These are phyloP conservation scores for Smallanthus sonchifolius DNA, from an alignment of 129 eudicot genomes.

Conservation along the genomic window DNA sequence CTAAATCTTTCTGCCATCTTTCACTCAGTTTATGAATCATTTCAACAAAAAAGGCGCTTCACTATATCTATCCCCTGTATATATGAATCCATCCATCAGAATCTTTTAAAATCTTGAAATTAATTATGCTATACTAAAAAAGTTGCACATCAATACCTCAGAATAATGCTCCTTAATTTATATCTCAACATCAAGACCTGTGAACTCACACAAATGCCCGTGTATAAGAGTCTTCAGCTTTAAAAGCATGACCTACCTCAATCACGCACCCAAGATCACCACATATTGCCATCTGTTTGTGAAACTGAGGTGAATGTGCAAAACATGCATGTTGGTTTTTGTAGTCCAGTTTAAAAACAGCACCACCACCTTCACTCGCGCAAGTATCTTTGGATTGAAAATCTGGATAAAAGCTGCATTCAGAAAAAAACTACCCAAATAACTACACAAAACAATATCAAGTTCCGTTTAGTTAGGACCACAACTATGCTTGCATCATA, in stretches of 20 bases:
- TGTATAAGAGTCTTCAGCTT: constrained; percentile 89
- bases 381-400: constrained; percentile 69
- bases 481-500: neutral
- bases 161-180: constrained; percentile 77
- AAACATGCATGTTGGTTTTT: constrained; percentile 82
- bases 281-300: constrained; percentile 90
- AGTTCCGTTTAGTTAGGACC: neutral
- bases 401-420: constrained; percentile 61
- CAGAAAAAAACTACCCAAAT: constrained; percentile 56
- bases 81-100: constrained; percentile 21
- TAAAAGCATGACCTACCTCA: constrained; percentile 84
- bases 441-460: constrained; percentile 42
- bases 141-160: constrained; percentile 44
- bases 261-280: constrained; percentile 87
- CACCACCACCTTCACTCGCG: constrained; percentile 98
- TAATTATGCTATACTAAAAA: neutral
- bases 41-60: constrained; percentile 68
- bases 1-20: constrained; percentile 62
- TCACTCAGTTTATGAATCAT: constrained; percentile 71
- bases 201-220: constrained; percentile 94
- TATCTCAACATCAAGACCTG: constrained; percentile 95
- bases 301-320: constrained; percentile 95
- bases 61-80: constrained; percentile 98
- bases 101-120: neutral
- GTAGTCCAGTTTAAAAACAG: constrained; percentile 80